A percentile compares a stretch with the other conserved stretches of the same genome.
phyloP scores from a whole-genome alignment of 2,329 filamentous ascomycete genomes.

The Aspergillus neoniger region DNA sequence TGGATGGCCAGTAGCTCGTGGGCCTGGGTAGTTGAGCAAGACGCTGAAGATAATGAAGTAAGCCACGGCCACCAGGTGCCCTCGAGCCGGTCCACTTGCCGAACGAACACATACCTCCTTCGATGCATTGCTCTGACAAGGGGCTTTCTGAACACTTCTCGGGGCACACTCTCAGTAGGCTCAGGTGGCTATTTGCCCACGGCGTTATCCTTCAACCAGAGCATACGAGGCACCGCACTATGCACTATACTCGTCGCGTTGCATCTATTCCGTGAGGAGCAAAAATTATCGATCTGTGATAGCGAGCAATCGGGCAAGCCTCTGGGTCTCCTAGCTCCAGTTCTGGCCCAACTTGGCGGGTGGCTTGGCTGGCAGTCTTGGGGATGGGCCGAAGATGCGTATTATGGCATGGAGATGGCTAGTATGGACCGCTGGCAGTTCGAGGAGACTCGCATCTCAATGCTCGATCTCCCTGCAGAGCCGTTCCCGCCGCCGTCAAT shows the following conservation, averaged over 20 bases:
- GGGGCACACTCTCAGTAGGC: conserved; percentile 59
- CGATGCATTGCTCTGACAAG: conserved; percentile 60
- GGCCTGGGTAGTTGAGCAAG: conserved; percentile 69
- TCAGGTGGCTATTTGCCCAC: conserved; percentile 67
- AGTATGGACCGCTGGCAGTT: conserved; percentile 57
- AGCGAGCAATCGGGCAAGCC: conserved; percentile 51
- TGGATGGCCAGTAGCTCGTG: conserved; percentile 65
- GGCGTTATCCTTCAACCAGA: conserved; percentile 53
- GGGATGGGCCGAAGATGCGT: conserved; percentile 54
- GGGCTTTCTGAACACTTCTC: conserved; percentile 63
- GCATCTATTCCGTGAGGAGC: conserved; percentile 86
- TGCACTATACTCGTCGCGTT: conserved; percentile 72
- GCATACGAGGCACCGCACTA: conserved; percentile 63
- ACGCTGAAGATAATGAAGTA: conserved; percentile 35
- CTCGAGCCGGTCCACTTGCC: conserved; percentile 31
- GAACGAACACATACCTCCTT: conserved; percentile 46
- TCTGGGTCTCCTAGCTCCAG: conserved; percentile 61
- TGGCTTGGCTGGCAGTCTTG: conserved; percentile 78
- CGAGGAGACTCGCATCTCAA: conserved; percentile 53
- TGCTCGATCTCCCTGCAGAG: conserved; percentile 48
- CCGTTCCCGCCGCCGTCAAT: conserved; percentile 62
- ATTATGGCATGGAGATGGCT: conserved; percentile 63
- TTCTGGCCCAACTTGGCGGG: conserved; percentile 75
- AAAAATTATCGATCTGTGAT: conserved; percentile 71
- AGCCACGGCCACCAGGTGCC: conserved; percentile 24